Evolutionary conservation across 2,329 filamentous ascomycete species (phyloP).

Genomic region (Metarhizium humberi): DNA sequence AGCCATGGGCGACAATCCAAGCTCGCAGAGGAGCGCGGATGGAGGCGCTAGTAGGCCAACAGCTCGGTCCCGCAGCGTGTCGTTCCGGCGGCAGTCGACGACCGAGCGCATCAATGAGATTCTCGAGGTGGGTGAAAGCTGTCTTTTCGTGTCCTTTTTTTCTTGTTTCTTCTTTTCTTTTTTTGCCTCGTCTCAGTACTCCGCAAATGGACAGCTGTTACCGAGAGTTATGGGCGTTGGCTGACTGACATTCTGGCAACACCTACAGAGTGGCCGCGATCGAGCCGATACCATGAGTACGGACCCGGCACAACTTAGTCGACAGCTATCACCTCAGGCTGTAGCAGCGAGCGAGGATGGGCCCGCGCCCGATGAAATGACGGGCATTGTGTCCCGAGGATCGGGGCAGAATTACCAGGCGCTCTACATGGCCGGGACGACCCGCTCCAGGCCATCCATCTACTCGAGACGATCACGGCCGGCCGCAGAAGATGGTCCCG

Average conservation of each 20-base stretch:
- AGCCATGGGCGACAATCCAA: slow-evolving; percentile 1
- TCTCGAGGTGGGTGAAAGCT: slow-evolving; percentile 30
- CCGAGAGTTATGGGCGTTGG: background rate
- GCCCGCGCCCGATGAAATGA: slow-evolving; percentile 29
- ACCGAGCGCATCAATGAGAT: slow-evolving; percentile 35
- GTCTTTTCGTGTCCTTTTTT: background rate
- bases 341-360: slow-evolving; percentile 10
- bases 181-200: background rate
- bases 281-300: slow-evolving; percentile 31
- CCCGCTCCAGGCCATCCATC: slow-evolving; percentile 6
- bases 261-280: slow-evolving; percentile 28
- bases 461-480: slow-evolving; percentile 10
- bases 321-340: background rate
- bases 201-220: background rate
- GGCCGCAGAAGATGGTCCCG: slow-evolving; percentile 5
- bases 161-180: too few species aligned
- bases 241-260: slow-evolving; percentile 9
- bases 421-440: slow-evolving; percentile 18
- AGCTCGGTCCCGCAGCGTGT: slow-evolving; percentile 5
- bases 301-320: slow-evolving; percentile 11
- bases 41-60: background rate
- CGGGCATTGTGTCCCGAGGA: slow-evolving; percentile 27
- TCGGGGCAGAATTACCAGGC: slow-evolving; percentile 30
- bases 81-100: slow-evolving; percentile 20
- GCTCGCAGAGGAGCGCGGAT: background rate